Conservation (phyloP, 1,139 yeast genomes). For the Suhomyces coccinellae region DNA sequence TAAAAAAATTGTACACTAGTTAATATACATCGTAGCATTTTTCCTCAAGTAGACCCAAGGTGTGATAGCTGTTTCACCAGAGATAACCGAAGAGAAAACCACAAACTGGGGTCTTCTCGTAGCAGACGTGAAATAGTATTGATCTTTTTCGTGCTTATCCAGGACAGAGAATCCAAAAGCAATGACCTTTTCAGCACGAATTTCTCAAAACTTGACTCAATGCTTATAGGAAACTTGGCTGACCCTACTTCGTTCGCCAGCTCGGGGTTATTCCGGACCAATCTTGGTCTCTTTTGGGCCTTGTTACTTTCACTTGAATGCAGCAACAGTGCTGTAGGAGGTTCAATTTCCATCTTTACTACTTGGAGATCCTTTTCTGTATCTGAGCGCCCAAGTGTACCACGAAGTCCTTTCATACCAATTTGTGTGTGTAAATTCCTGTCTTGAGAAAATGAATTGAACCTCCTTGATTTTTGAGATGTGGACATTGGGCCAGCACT, state of each 20-base stretch:
- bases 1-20: neutral
- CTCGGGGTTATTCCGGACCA: neutral
- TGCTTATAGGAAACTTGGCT: no score
- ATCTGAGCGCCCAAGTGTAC: no score
- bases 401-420: no score
- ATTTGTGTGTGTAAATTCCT: no score
- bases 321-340: neutral
- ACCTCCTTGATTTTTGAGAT: no score
- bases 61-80: constrained; percentile 1
- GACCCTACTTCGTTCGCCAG: neutral
- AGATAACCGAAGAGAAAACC: constrained; percentile 7
- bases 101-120: constrained; percentile 5
- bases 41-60: no score
- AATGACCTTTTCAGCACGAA: constrained; percentile 2
- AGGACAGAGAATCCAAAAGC: neutral
- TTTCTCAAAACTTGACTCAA: neutral
- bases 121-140: constrained; percentile 2
- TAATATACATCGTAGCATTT: constrained; percentile 1
- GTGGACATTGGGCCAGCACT: neutral
- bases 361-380: no score
- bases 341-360: neutral
- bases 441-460: no score
- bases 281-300: neutral
- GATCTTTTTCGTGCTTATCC: constrained; percentile 1
- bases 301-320: neutral